A percentile compares a stretch with the other conserved stretches of the same genome.
Conservation (phyloP, 164 flowering plant species). For the Santalum album region DNA sequence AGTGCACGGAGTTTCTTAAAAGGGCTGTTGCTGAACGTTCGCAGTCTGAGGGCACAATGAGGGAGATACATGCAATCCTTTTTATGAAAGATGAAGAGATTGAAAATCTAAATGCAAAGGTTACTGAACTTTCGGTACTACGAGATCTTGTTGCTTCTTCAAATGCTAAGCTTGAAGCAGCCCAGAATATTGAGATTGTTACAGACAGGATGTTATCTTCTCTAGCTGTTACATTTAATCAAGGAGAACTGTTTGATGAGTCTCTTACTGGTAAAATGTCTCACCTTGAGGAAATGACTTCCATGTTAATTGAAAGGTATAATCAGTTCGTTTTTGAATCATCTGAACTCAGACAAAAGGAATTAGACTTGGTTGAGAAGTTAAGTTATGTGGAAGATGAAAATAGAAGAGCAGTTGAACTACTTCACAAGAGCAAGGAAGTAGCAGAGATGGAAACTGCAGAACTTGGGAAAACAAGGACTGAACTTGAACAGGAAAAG, state of each 20-base stretch:
- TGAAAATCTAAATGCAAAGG: slow-evolving; percentile 45
- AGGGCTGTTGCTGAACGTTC: slow-evolving; percentile 26
- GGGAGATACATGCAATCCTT: slow-evolving; percentile 41
- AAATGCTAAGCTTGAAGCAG: slow-evolving; percentile 27
- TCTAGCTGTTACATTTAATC: slow-evolving; percentile 26
- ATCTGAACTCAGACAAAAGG: slow-evolving; percentile 37
- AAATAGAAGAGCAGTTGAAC: slow-evolving; percentile 39
- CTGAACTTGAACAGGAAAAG: slow-evolving; percentile 81
- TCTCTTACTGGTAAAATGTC: slow-evolving; percentile 34
- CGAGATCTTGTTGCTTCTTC: slow-evolving; percentile 25
- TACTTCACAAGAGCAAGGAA: slow-evolving; percentile 35
- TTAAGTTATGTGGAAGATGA: slow-evolving; percentile 44
- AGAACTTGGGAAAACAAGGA: slow-evolving; percentile 37
- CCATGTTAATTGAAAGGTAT: slow-evolving; percentile 37
- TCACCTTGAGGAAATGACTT: slow-evolving; percentile 38
- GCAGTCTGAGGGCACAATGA: slow-evolving; percentile 33
- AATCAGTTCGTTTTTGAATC: slow-evolving; percentile 34
- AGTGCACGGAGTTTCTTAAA: slow-evolving; percentile 40
- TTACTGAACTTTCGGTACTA: slow-evolving; percentile 34
- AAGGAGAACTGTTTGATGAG: slow-evolving; percentile 30
- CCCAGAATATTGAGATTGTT: slow-evolving; percentile 29
- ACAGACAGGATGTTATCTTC: slow-evolving; percentile 36
- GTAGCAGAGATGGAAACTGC: slow-evolving; percentile 26
- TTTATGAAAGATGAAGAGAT: slow-evolving; percentile 49
- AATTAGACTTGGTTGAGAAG: slow-evolving; percentile 31